Percentiles rank a stretch among this genome's conserved stretches.
These are phyloP conservation scores for Tuctoria greenei DNA, from an alignment of 176 grass and related monocot genomes.

Conservation along the genomic window DNA sequence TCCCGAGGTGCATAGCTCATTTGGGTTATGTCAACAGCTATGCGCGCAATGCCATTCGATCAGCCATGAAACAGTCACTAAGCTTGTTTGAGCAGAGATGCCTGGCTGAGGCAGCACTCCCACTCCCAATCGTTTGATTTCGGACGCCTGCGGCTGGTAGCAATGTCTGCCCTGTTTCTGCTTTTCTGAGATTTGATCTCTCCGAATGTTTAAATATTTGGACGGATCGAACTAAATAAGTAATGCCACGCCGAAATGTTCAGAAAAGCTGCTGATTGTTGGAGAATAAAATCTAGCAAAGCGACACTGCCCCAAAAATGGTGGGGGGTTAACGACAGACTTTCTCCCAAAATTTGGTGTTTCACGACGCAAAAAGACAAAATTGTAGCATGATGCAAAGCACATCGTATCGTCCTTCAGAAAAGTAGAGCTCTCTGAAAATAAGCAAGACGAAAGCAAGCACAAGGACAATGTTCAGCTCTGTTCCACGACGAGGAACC, in stretches of 20 bases:
- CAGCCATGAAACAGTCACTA: not conserved
- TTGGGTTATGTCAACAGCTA: not conserved
- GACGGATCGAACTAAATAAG: not conserved
- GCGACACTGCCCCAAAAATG: not conserved
- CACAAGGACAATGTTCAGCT: not conserved
- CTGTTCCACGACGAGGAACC: not conserved
- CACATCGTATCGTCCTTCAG: not conserved
- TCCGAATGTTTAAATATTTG: too few relatives aligned
- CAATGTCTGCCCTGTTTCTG: too few relatives aligned
- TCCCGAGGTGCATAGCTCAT: not conserved
- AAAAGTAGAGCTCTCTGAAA: not conserved
- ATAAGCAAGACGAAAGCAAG: not conserved
- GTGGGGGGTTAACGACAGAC: not conserved
- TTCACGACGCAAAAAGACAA: not conserved
- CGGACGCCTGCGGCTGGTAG: too few relatives aligned
- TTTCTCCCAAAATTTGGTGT: not conserved
- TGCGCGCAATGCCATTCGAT: not conserved
- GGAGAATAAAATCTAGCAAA: slow-evolving; percentile 37
- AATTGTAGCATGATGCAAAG: not conserved
- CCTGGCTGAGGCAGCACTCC: too few relatives aligned
- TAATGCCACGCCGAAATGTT: not conserved
- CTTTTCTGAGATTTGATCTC: too few relatives aligned
- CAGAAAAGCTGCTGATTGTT: slow-evolving; percentile 4
- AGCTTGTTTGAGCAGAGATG: too few relatives aligned
- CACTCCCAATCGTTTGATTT: too few relatives aligned